Evolutionary conservation across 2,329 filamentous ascomycete species (phyloP), one percentile per base, ranked within the genome.

Genomic region (Albophoma yamanashiensis): DNA sequence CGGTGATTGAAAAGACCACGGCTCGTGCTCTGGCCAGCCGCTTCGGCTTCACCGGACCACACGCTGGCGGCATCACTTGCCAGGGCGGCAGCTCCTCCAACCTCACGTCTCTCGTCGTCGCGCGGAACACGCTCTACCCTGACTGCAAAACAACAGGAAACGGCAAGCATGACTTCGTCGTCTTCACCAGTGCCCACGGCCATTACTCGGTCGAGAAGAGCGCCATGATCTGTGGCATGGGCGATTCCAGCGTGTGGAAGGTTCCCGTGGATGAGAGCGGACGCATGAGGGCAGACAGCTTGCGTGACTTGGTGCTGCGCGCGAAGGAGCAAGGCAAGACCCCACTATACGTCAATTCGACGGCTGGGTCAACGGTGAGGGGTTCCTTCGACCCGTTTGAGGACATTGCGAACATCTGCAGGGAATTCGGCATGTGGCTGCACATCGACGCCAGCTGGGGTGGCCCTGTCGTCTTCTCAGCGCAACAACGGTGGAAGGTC

Each of bases 121-220:
- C 94, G 4, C 85, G 93, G 61, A 97, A 96, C 77, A 88, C 83
- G 0, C 80, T 97, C 2, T 96, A 86, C 70, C 92, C 93, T 0
- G 79, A 84, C 12, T 91, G 88, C 58, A 96, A 96, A 73, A 77
- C 76, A 0, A 72, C 82, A 1, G 94, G 94, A 20, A 91, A 92
- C 69, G 82, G 79, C 1, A 69, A 71, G 4, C 74, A 79, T 63
- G 79, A 82, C 25, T 93, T 97, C 67, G 88, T 91, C 25, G 76
- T 97, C 59, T 97, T 97, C 76, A 97, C 93, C 3, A 91, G 87
- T 65, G 85, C 82, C 0, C 92, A 97, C 72, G 92, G 93, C 0
- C 94, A 97, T 78, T 99, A 97, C 78, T 92, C 88, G 6, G 84
- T 97, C 34, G 91, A 96, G 69, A 97, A 97, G 76, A 92, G 92